A percentile compares a stretch with the other conserved stretches of the same genome.
phyloP scores from a whole-genome alignment of 805 yeast genomes.

The Saturnispora dispora region DNA sequence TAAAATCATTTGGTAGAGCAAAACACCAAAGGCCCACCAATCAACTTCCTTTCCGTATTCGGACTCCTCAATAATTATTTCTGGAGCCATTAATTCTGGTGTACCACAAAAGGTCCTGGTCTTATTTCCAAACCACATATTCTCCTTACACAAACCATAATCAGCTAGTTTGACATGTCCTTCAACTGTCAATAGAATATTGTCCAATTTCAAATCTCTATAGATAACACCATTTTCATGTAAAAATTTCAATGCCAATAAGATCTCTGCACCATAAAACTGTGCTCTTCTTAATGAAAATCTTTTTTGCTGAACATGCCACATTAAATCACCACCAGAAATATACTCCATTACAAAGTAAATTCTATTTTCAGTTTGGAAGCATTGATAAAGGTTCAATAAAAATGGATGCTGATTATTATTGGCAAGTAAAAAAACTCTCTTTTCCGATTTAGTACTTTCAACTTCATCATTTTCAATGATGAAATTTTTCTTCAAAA shows the following conservation, averaged over 20 bases:
- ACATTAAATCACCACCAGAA: slow-evolving; percentile 97
- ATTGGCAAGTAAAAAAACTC: slow-evolving; percentile 70
- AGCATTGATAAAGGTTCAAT: slow-evolving; percentile 84
- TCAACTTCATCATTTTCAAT: slow-evolving; percentile 95
- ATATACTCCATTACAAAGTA: slow-evolving; percentile 98
- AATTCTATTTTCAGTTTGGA: slow-evolving; percentile 95
- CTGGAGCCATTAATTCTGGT: slow-evolving; percentile 99
- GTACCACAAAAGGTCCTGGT: slow-evolving; percentile 98
- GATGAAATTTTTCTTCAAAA: slow-evolving; percentile 89
- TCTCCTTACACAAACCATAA: slow-evolving; percentile 94
- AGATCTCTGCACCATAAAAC: slow-evolving; percentile 94
- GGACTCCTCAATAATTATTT: slow-evolving; percentile 77
- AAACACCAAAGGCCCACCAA: slow-evolving; percentile 99
- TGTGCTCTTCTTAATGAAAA: slow-evolving; percentile 88
- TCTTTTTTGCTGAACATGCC: slow-evolving; percentile 93
- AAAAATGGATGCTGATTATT: slow-evolving; percentile 88
- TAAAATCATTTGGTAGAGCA: slow-evolving; percentile 89
- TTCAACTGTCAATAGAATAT: slow-evolving; percentile 75
- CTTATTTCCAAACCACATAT: slow-evolving; percentile 51
- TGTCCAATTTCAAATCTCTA: slow-evolving; percentile 93
- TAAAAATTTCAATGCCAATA: slow-evolving; percentile 82
- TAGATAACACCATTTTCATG: slow-evolving; percentile 95
- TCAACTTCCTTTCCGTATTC: slow-evolving; percentile 91
- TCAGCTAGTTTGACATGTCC: slow-evolving; percentile 98
- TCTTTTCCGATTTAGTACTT: slow-evolving; percentile 87